Evolutionary conservation across 495 filamentous ascomycete genomes (phyloP).

Genomic region (Lichenothelia convexa): DNA sequence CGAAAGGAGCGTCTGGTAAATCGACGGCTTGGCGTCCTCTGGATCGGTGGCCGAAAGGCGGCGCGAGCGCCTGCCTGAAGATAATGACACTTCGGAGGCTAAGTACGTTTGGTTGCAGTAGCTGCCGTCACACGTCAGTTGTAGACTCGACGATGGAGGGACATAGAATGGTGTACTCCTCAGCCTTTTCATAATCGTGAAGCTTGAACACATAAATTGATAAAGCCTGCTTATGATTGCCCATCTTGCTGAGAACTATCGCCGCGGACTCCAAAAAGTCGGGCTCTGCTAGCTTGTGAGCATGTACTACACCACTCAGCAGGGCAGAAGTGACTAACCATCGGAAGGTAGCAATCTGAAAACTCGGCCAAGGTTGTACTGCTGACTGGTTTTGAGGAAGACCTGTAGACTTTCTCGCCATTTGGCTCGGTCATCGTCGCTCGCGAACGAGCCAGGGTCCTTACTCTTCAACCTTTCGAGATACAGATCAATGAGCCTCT

Average conservation of each 20-base stretch:
- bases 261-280: slow-evolving; percentile 81
- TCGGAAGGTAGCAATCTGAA: slow-evolving; percentile 60
- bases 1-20: slow-evolving; percentile 78
- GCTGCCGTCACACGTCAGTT: too few relatives aligned
- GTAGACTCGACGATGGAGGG: too few relatives aligned
- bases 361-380: slow-evolving; percentile 64
- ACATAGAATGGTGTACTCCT: slow-evolving; percentile 61
- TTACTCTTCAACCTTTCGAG: slow-evolving; percentile 37
- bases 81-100: too few relatives aligned
- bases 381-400: slow-evolving; percentile 56
- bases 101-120: too few relatives aligned
- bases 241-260: slow-evolving; percentile 88
- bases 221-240: slow-evolving; percentile 79
- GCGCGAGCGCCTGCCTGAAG: too few relatives aligned
- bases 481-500: slow-evolving; percentile 60
- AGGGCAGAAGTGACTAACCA: slow-evolving; percentile 26
- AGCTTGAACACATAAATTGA: slow-evolving; percentile 95
- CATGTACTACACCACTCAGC: neutral
- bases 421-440: slow-evolving; percentile 32
- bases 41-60: slow-evolving; percentile 22
- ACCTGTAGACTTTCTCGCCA: slow-evolving; percentile 46
- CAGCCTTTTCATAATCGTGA: slow-evolving; percentile 68
- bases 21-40: slow-evolving; percentile 45
- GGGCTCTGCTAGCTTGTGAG: slow-evolving; percentile 35
- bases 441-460: slow-evolving; percentile 21